Base-by-base conservation (phyloP, 371 early-diverging fungal genomes). In the Mucor velutinosus region DNA sequence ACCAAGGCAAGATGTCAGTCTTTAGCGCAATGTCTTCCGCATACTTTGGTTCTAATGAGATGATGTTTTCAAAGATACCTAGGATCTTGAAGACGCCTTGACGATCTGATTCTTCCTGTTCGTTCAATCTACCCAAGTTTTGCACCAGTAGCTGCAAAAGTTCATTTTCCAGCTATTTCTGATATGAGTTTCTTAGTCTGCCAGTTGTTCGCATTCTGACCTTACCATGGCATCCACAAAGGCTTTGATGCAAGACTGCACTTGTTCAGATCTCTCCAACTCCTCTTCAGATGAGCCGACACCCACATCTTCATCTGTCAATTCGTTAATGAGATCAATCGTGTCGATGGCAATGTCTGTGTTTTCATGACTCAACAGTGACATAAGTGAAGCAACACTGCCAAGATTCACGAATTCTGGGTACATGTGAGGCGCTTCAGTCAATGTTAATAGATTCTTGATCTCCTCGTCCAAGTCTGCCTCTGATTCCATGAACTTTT, bases 401-500 rank as follows among this genome's bases (percentile, higher is more conserved):
- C 86, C 88, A 35, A 95, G 75, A 21, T 89, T 82, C 3, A 94
- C 85, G 5, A 95, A 78, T 11, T 86, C 84, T 4, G 88, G 86
- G 72, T 95, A 93, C 33, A 89, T 77, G 11, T 94, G 89, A 14
- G 96, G 96, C 8, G 89, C 92, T 59, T 93, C 90, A 7, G 92
- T 89, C 58, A 94, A 76, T 11, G 86, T 77, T 68, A 89, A 76
- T 55, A 98, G 71, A 29, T 84, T 85, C 66, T 94, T 92, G 65
- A 96, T 89, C 33, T 91, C 93, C 69, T 93, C 95, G 64, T 95
- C 97, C 43, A 98, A 80, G 67, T 96, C 97, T 1, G 95, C 89
- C 76, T 98, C 98, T 27, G 97, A 96, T 62, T 97, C 97, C 77
- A 95, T 90, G 76, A 96, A 97, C 68, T 89, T 93, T 62, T 89